These are phyloP conservation scores for Candida hispaniensis DNA, from an alignment of 805 yeast species.

Conservation along the genomic window DNA sequence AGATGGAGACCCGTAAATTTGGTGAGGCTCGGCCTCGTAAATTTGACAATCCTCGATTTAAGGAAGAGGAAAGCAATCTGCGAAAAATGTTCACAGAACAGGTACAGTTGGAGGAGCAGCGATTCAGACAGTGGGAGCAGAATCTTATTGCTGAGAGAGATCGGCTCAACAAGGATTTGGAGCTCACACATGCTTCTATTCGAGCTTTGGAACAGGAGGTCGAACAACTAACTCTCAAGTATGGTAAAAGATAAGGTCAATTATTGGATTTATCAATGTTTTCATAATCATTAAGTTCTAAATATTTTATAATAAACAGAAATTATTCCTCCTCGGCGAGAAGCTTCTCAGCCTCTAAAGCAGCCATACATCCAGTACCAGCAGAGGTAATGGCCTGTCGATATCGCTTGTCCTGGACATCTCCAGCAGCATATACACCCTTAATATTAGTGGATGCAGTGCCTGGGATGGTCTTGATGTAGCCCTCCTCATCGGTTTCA, in stretches of 20 bases:
- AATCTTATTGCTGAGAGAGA: constrained; percentile 92
- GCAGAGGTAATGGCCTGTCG: constrained; percentile 99
- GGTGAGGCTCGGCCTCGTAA: constrained; percentile 32
- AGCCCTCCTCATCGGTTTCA: constrained; percentile 79
- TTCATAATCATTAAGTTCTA: constrained; percentile 3
- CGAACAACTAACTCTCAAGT: constrained; percentile 21
- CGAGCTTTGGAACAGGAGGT: constrained; percentile 30
- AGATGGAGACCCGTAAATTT: constrained; percentile 41
- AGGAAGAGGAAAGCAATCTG: constrained; percentile 90
- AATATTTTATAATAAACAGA: too few species aligned
- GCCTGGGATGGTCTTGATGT: constrained; percentile 84
- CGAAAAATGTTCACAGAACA: constrained; percentile 94
- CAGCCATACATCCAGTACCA: constrained; percentile 99
- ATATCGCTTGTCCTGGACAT: constrained; percentile 91
- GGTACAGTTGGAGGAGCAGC: constrained; percentile 89
- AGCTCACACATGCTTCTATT: constrained; percentile 54
- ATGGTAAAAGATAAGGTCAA: constrained; percentile 19
- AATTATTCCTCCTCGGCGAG: constrained; percentile 45
- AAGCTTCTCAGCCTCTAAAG: constrained; percentile 83
- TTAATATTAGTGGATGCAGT: constrained; percentile 71
- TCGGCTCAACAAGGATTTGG: constrained; percentile 86
- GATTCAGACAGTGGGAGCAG: constrained; percentile 98
- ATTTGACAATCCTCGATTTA: constrained; percentile 75
- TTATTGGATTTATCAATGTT: constrained; percentile 10
- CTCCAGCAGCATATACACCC: constrained; percentile 98